Conservation (phyloP, 495 filamentous ascomycete species). For the Eremomyces bilateralis region DNA sequence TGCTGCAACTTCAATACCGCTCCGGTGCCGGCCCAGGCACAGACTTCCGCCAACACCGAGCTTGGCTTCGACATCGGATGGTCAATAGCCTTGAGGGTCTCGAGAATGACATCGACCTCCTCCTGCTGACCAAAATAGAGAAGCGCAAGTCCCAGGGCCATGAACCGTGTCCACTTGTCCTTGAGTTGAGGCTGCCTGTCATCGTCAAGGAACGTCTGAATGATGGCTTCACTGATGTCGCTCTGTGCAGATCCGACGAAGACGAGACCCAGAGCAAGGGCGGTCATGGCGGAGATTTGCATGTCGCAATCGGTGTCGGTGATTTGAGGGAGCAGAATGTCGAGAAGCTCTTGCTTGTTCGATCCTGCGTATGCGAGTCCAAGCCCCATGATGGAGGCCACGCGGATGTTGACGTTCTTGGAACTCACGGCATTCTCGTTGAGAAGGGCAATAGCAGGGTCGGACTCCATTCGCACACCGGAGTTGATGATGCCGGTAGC, state of each 20-base stretch:
- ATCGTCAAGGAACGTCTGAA: conserved; percentile 78
- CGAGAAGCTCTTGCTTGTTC: conserved; percentile 63
- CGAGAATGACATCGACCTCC: conserved; percentile 85
- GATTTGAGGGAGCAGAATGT: conserved; percentile 67
- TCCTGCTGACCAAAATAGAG: conserved; percentile 93
- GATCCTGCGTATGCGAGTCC: conserved; percentile 86
- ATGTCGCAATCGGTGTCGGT: conserved; percentile 63
- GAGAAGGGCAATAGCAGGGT: conserved; percentile 72
- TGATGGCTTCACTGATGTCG: conserved; percentile 70
- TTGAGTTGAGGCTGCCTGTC: conserved; percentile 71
- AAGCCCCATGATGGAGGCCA: conserved; percentile 84
- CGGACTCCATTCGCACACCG: conserved; percentile 65
- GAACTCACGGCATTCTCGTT: conserved; percentile 53
- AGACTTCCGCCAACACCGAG: conserved; percentile 77
- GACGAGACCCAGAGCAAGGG: conserved; percentile 70
- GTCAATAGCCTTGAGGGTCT: conserved; percentile 86
- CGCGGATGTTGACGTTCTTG: conserved; percentile 52
- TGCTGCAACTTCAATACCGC: conserved; percentile 93
- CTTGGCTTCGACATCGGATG: conserved; percentile 88
- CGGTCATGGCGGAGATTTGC: conserved; percentile 92
- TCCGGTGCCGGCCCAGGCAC: conserved; percentile 92
- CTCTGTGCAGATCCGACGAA: conserved; percentile 84
- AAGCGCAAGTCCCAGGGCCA: conserved; percentile 81
- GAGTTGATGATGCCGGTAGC: conserved; percentile 88
- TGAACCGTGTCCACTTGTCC: conserved; percentile 94